Conservation (phyloP, 441 rosid genomes). For the Pelargonium exstipulatum region DNA sequence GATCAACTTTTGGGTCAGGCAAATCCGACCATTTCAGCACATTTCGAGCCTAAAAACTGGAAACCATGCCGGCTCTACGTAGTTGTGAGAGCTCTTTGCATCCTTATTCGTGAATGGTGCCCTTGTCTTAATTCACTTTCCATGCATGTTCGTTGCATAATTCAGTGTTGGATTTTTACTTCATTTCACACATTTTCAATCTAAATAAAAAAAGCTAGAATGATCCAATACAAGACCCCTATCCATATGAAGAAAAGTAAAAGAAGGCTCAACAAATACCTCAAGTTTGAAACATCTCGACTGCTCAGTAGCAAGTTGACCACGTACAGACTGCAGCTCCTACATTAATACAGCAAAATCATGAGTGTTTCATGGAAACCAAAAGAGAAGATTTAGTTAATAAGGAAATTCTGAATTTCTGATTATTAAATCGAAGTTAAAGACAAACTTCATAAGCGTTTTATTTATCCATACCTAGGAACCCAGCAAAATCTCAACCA, state of each 20-base stretch:
- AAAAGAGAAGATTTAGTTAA: not conserved
- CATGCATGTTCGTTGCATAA: not conserved
- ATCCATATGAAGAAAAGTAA: not conserved
- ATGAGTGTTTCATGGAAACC: not conserved
- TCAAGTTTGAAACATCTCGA: conserved; percentile 94
- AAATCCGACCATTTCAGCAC: too few species aligned
- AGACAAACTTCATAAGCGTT: not conserved
- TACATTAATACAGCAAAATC: conserved; percentile 23
- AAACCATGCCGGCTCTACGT: too few species aligned
- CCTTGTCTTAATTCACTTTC: not conserved
- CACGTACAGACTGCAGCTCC: conserved; percentile 94
- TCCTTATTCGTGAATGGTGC: too few species aligned
- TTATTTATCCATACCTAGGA: not conserved
- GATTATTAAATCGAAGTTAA: conserved; percentile 5
- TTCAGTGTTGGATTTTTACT: not conserved
- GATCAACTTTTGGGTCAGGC: too few species aligned
- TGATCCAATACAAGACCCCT: not conserved
- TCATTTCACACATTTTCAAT: too few species aligned
- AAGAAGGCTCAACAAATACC: conserved; percentile 35
- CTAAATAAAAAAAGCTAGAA: too few species aligned
- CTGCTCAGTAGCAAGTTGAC: conserved; percentile 93
- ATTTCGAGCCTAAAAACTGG: too few species aligned
- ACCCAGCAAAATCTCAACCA: not conserved
- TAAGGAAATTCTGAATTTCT: not conserved
- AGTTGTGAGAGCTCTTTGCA: too few species aligned